Conservation (phyloP, 495 filamentous ascomycete species). For the Articulospora tetracladia region DNA sequence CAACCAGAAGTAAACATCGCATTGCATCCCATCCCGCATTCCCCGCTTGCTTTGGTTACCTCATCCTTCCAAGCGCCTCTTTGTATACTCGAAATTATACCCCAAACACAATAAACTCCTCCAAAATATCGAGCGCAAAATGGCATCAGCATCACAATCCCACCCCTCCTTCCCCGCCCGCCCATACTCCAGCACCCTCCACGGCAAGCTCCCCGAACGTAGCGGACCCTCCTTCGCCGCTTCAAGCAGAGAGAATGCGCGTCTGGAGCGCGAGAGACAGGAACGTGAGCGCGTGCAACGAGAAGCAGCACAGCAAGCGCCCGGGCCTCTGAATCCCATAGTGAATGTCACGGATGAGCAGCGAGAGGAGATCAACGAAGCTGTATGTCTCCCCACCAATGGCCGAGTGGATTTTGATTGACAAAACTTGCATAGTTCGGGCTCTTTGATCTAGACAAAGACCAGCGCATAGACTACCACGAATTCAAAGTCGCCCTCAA, state of each 20-base stretch:
- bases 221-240: constrained; percentile 10
- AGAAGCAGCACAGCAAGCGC: constrained; percentile 23
- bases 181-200: constrained; percentile 22
- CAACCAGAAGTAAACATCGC: background rate
- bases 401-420: background rate
- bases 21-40: background rate
- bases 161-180: constrained; percentile 23
- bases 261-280: constrained; percentile 39
- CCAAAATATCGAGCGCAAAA: background rate
- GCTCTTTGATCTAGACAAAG: constrained; percentile 96
- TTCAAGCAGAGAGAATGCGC: constrained; percentile 15
- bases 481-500: constrained; percentile 97
- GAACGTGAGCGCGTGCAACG: constrained; percentile 22
- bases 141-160: constrained; percentile 21
- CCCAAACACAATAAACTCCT: background rate
- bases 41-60: background rate
- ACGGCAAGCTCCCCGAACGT: constrained; percentile 26
- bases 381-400: constrained; percentile 47
- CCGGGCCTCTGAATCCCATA: constrained; percentile 19
- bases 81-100: background rate
- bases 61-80: background rate
- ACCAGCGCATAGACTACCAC: constrained; percentile 91
- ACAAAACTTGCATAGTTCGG: constrained; percentile 60
- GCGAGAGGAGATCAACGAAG: constrained; percentile 83
- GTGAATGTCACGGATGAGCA: constrained; percentile 75